Evolutionary conservation across 805 yeast species (phyloP).

Genomic region (Candida succiphila): DNA sequence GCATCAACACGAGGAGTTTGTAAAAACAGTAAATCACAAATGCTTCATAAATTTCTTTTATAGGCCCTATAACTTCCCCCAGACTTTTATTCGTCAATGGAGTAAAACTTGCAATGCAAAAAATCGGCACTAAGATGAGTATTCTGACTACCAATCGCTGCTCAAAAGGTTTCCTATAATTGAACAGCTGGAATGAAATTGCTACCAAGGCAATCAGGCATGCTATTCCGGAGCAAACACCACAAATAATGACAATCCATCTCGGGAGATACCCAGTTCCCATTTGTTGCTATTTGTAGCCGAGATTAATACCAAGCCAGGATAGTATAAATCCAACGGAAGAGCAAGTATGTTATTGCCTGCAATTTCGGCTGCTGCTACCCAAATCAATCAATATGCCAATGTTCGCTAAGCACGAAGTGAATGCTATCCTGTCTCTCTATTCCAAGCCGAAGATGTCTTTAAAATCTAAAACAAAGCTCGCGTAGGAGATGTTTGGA

Average conservation of each 20-base stretch:
- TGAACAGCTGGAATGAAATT: constrained; percentile 44
- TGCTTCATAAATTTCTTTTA: constrained; percentile 89
- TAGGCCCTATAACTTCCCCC: constrained; percentile 52
- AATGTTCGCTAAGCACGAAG: too few species aligned
- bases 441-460: too few species aligned
- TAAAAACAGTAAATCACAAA: constrained; percentile 92
- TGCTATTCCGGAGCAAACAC: constrained; percentile 17
- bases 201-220: constrained; percentile 31
- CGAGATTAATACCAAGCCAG: too few species aligned
- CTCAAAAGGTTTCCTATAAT: constrained; percentile 82
- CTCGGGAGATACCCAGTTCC: constrained; percentile 6
- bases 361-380: too few species aligned
- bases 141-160: constrained; percentile 82
- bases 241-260: constrained; percentile 12
- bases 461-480: too few species aligned
- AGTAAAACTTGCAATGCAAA: constrained; percentile 60
- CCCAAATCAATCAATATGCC: too few species aligned
- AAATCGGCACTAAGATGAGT: constrained; percentile 71
- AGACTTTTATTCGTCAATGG: constrained; percentile 37
- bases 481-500: too few species aligned
- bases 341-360: too few species aligned
- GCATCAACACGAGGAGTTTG: constrained; percentile 65
- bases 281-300: neutral
- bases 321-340: too few species aligned
- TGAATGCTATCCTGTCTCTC: too few species aligned